phyloP scores from a whole-genome alignment of 495 filamentous ascomycete genomes.

The Mycothermus thermophilus region DNA sequence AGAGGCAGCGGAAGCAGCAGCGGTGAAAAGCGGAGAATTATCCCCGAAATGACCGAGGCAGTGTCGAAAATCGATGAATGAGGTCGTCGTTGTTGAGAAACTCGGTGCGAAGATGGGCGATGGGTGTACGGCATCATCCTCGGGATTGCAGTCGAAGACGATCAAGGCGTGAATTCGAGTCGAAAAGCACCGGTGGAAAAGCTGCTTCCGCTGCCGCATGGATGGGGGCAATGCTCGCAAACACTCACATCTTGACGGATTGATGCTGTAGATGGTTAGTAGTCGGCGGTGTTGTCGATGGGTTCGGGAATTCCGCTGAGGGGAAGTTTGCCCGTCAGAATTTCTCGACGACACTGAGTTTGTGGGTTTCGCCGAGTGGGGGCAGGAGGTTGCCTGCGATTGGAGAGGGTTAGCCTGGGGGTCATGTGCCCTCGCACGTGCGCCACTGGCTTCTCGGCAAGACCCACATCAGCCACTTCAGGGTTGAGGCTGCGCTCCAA shows the following conservation, averaged over 20 bases:
- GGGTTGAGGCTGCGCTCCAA: no score
- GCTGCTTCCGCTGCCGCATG: conserved; percentile 2
- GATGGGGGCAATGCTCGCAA: conserved; percentile 5
- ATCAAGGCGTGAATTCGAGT: conserved; percentile 1
- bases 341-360: conserved; percentile 26
- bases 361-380: conserved; percentile 24
- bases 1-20: no score
- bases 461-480: no score
- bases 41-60: no score
- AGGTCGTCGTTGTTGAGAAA: no score
- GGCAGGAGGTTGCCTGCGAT: conserved; percentile 11
- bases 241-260: conserved; percentile 42
- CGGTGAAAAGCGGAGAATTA: no score
- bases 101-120: no score
- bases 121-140: no score
- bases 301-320: conserved; percentile 25
- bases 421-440: conserved; percentile 16
- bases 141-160: no score
- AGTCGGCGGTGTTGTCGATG: conserved; percentile 30
- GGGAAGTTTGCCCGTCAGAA: conserved; percentile 26
- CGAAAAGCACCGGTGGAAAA: conserved; percentile 4
- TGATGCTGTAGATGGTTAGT: conserved; percentile 32
- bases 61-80: no score
- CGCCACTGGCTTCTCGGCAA: neutral
- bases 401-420: conserved; percentile 21